Percentiles rank a stretch among this genome's conserved stretches.
phyloP scores from a whole-genome alignment of 176 grass and related monocot species.

The Rhynchospora tenuis region DNA sequence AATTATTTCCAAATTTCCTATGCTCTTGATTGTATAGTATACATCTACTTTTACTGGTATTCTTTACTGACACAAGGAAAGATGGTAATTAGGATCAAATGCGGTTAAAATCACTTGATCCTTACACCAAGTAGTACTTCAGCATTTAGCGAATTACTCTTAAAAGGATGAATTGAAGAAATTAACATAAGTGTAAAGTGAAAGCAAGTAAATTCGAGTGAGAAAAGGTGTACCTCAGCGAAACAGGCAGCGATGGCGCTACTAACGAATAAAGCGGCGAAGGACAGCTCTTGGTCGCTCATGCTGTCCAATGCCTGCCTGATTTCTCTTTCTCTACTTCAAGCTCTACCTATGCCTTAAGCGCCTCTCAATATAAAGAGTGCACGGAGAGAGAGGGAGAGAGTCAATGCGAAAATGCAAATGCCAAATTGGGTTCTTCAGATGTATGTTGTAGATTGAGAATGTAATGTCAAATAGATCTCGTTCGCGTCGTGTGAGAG shows the following conservation, averaged over 20 bases:
- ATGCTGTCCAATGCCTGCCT: background rate
- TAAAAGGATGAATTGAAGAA: background rate
- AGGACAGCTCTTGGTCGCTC: conserved; percentile 51
- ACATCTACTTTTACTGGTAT: background rate
- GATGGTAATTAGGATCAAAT: background rate
- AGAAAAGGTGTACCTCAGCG: conserved; percentile 57
- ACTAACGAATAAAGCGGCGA: conserved; percentile 57
- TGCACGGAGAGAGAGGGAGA: background rate
- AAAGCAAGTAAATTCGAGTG: background rate
- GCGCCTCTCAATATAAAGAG: background rate
- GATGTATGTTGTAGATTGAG: background rate
- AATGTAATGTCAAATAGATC: conserved; percentile 9
- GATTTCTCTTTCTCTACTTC: background rate
- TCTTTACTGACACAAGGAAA: background rate
- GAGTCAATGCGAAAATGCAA: conserved; percentile 7
- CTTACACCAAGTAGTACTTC: no score
- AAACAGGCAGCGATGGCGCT: conserved; percentile 90
- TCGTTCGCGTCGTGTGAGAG: background rate
- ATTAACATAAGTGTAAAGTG: background rate
- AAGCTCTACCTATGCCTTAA: background rate
- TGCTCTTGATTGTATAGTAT: background rate
- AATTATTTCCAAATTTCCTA: conserved; percentile 1
- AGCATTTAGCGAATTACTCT: background rate
- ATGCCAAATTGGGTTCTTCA: background rate
- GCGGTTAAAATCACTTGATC: background rate